Evolutionary conservation across 768 basidiomycete genomes (phyloP).

Genomic region (Podaxis sp.): DNA sequence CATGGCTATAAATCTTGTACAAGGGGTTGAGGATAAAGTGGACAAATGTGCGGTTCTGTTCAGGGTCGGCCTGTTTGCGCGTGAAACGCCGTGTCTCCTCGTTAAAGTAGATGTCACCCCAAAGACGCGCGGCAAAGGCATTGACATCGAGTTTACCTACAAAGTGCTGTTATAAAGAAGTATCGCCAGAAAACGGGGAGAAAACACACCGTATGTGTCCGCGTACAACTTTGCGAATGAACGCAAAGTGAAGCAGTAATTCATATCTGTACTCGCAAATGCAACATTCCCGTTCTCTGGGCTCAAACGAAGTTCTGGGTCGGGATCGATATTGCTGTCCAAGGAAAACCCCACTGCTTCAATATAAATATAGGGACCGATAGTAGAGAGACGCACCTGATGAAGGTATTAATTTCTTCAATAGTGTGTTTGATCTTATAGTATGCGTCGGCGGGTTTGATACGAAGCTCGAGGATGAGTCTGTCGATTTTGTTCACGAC

Average conservation of each 20-base stretch:
- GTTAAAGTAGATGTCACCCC: slow-evolving; percentile 98
- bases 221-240: slow-evolving; percentile 98
- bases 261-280: slow-evolving; percentile 96
- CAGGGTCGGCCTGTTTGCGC: slow-evolving; percentile 78
- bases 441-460: slow-evolving; percentile 95
- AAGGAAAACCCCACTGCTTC: slow-evolving; percentile 9
- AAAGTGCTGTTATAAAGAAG: background rate
- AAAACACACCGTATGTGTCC: slow-evolving; percentile 75
- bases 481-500: slow-evolving; percentile 98
- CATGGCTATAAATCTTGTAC: slow-evolving; percentile 96
- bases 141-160: slow-evolving; percentile 80
- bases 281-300: slow-evolving; percentile 97
- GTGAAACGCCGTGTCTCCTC: slow-evolving; percentile 84
- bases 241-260: slow-evolving; percentile 93
- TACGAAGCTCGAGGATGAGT: slow-evolving; percentile 91
- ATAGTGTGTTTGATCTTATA: slow-evolving; percentile 99
- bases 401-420: slow-evolving; percentile 96
- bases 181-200: background rate
- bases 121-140: slow-evolving; percentile 86
- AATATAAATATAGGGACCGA: background rate
- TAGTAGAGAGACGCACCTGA: slow-evolving; percentile 57
- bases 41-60: slow-evolving; percentile 83
- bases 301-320: slow-evolving; percentile 84
- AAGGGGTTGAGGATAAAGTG: slow-evolving; percentile 95
- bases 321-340: slow-evolving; percentile 76